A percentile compares a stretch with the other conserved stretches of the same genome.
Conservation (phyloP, 106 monocot species). For the Apostasia ramifera region DNA sequence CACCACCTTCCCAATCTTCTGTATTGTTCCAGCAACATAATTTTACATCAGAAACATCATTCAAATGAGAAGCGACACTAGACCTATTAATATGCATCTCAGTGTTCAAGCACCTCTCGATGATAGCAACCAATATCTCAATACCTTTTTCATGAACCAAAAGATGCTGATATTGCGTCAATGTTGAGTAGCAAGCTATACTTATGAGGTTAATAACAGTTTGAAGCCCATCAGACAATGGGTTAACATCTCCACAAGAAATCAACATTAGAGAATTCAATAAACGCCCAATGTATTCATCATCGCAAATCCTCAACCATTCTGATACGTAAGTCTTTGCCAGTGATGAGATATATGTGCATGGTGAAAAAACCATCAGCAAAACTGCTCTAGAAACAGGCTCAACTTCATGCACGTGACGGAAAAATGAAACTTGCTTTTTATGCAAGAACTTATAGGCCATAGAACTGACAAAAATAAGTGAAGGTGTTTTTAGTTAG, state of each 20-base stretch:
- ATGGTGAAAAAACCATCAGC: slow-evolving; percentile 65
- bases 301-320: slow-evolving; percentile 15
- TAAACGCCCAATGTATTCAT: slow-evolving; percentile 22
- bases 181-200: slow-evolving; percentile 46
- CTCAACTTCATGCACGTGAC: slow-evolving; percentile 29
- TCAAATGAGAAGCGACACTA: slow-evolving; percentile 37
- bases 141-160: slow-evolving; percentile 42
- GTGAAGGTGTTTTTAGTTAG: neutral
- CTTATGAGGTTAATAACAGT: slow-evolving; percentile 30
- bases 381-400: slow-evolving; percentile 52
- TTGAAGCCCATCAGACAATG: slow-evolving; percentile 34
- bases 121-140: slow-evolving; percentile 28
- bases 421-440: slow-evolving; percentile 12
- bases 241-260: slow-evolving; percentile 21
- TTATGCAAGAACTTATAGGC: slow-evolving; percentile 37
- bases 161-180: slow-evolving; percentile 32
- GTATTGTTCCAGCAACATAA: slow-evolving; percentile 49
- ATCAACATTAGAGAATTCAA: slow-evolving; percentile 26
- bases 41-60: slow-evolving; percentile 24
- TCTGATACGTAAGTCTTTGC: slow-evolving; percentile 35
- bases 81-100: slow-evolving; percentile 36
- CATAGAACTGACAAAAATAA: slow-evolving; percentile 34
- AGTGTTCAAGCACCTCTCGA: slow-evolving; percentile 42
- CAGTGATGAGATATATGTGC: slow-evolving; percentile 47
- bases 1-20: slow-evolving; percentile 36